Conservation (phyloP, 169 alveolate genomes). For the Babesia ovata region DNA sequence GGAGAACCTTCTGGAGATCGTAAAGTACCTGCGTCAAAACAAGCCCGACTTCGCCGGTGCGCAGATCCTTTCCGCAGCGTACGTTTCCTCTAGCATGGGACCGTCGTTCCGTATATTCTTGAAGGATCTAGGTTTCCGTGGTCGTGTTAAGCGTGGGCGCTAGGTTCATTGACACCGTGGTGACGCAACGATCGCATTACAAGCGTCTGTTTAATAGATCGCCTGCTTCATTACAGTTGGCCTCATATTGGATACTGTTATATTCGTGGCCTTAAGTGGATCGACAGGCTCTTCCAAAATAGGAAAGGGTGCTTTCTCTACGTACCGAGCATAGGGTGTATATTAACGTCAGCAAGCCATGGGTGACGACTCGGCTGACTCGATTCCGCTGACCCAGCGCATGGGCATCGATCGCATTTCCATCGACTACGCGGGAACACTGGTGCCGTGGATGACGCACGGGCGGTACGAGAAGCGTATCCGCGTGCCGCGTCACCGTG, state of each 20-base stretch:
- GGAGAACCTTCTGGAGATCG: slow-evolving; percentile 66
- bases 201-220: no score
- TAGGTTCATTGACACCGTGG: no score
- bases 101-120: slow-evolving; percentile 51
- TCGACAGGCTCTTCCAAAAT: neutral
- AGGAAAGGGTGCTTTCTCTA: neutral
- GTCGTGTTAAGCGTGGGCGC: slow-evolving; percentile 2
- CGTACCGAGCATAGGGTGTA: neutral
- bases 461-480: slow-evolving; percentile 46
- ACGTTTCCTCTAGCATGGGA: slow-evolving; percentile 67
- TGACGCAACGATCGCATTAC: no score
- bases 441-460: slow-evolving; percentile 41
- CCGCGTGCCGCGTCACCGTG: slow-evolving; percentile 34
- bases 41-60: slow-evolving; percentile 55
- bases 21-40: slow-evolving; percentile 39
- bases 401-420: slow-evolving; percentile 62
- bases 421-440: slow-evolving; percentile 53
- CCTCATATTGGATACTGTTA: neutral
- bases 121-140: slow-evolving; percentile 49
- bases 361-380: slow-evolving; percentile 36
- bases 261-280: neutral
- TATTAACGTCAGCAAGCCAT: neutral
- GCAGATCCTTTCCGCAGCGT: slow-evolving; percentile 37
- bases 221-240: no score
- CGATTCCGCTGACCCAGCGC: slow-evolving; percentile 52